Conservation (phyloP, 2,329 filamentous ascomycete genomes). For the Mariannaea sp. region DNA sequence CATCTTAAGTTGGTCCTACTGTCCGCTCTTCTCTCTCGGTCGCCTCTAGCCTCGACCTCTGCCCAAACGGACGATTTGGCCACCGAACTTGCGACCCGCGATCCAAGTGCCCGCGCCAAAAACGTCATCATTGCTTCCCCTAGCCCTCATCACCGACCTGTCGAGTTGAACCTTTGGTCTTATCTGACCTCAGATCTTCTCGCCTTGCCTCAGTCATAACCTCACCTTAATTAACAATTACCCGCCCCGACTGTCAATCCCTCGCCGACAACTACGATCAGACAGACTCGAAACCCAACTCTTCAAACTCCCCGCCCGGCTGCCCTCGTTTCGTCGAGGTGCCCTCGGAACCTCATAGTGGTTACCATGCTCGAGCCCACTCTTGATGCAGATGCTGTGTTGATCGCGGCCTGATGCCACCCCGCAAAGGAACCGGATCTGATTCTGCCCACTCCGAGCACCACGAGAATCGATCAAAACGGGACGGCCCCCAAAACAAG, state of each 20-base stretch:
- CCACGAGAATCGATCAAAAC: slow-evolving; percentile 9
- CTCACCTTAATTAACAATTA: no score
- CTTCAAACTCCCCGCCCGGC: background rate
- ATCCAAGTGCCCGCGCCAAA: background rate
- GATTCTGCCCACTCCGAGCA: slow-evolving; percentile 22
- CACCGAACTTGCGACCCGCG: background rate
- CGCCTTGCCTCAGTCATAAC: no score
- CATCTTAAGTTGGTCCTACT: background rate
- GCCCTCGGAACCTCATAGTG: slow-evolving; percentile 27
- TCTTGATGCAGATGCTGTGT: slow-evolving; percentile 33
- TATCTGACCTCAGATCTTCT: background rate
- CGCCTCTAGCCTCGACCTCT: background rate
- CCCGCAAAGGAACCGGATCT: slow-evolving; percentile 26
- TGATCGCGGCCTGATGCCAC: slow-evolving; percentile 33
- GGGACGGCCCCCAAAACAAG: slow-evolving; percentile 19
- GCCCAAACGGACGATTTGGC: background rate
- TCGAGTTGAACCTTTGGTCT: no score
- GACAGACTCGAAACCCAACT: background rate
- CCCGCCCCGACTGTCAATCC: background rate
- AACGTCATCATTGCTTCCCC: background rate
- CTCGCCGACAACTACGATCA: background rate
- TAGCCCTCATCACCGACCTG: background rate
- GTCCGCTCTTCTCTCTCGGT: background rate
- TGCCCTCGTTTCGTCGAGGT: slow-evolving; percentile 29
- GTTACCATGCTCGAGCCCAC: slow-evolving; percentile 36